Evolutionary conservation across 2,329 filamentous ascomycete species (phyloP), one percentile per base, ranked within the genome.

Genomic region (Sporothrix phasma): DNA sequence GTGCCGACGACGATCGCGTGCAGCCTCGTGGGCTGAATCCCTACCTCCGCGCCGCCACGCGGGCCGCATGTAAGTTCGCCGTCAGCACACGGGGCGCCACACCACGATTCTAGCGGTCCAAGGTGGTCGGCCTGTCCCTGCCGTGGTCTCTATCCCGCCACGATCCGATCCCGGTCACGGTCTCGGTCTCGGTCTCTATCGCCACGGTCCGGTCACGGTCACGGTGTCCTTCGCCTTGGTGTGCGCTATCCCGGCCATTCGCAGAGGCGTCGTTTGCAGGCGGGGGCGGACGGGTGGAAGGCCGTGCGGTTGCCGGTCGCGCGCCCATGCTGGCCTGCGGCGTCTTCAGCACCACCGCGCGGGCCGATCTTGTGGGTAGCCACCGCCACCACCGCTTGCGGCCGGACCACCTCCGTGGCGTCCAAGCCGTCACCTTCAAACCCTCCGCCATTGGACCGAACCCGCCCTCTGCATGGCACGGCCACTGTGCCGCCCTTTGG

Each of bases 401-500:
- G 31, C 81, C 76, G 24, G 76, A 74, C 78, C 78, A 60, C 81
- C 74, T 41, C 81, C 79, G 66, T 81, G 82, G 7, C 80, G 73
- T 22, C 77, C 77, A 80, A 84, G 10, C 77, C 77, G 61, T 84
- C 82, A 24, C 76, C 77, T 66, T 79, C 78, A 71, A 84, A 81
- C 17, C 22, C 34, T 2, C 80, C 78, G 43, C 74, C 74, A 66
- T 81, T 80, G 80, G 79, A 8, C 80, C 78, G 62, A 70, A 69
- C 4, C 69, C 71, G 31, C 80, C 79, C 2, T 77, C 77, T 49
- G 76, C 74, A 1, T 80, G 79, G n/a, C 85, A 71, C 91, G 85
- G 15, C 93, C 93, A 96, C 92, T 1, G 90, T 92, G 3, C 91
- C 93, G 13, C 92, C 93, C 69, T 93, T 92, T 0, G 94, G 94